Percentiles rank a stretch among this genome's conserved stretches.
Conservation (phyloP, 164 flowering plant genomes). For the Paratinospora sagittata region DNA sequence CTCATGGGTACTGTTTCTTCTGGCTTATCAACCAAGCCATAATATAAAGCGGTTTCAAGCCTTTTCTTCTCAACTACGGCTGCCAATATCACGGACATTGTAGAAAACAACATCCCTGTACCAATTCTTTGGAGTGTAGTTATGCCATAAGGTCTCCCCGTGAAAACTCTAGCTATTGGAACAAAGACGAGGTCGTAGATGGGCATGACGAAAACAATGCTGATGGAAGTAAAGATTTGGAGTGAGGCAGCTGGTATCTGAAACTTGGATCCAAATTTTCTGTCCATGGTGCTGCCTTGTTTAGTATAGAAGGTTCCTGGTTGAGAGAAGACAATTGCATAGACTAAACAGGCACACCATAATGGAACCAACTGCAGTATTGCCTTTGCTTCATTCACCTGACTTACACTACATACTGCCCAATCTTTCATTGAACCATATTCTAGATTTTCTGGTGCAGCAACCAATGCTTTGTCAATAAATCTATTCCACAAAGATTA, state of each 20-base stretch:
- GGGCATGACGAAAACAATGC: conserved; percentile 4
- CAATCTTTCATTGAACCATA: background rate
- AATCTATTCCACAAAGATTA: conserved; percentile 12
- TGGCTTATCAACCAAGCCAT: conserved; percentile 19
- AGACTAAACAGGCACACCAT: conserved; percentile 14
- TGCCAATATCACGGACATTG: conserved; percentile 11
- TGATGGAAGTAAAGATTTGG: conserved; percentile 1
- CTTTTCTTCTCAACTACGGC: conserved; percentile 17
- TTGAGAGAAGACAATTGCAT: conserved; percentile 13
- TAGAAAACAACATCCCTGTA: conserved; percentile 8
- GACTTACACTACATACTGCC: conserved; percentile 6
- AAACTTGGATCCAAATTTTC: conserved; percentile 7
- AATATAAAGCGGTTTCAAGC: conserved; percentile 17
- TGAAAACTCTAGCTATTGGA: conserved; percentile 8
- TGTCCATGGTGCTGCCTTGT: conserved; percentile 19
- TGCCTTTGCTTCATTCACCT: conserved; percentile 14
- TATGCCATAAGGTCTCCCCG: conserved; percentile 7
- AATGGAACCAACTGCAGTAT: conserved; percentile 10
- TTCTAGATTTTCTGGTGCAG: background rate
- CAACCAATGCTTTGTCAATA: conserved; percentile 14
- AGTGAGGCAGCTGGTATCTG: conserved; percentile 14
- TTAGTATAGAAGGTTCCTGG: conserved; percentile 6
- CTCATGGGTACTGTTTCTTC: conserved; percentile 23
- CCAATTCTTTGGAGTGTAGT: conserved; percentile 16
- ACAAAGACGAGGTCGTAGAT: conserved; percentile 7